phyloP scores from a whole-genome alignment of 1,284 basidiomycete genomes.

The Boletus mariae region DNA sequence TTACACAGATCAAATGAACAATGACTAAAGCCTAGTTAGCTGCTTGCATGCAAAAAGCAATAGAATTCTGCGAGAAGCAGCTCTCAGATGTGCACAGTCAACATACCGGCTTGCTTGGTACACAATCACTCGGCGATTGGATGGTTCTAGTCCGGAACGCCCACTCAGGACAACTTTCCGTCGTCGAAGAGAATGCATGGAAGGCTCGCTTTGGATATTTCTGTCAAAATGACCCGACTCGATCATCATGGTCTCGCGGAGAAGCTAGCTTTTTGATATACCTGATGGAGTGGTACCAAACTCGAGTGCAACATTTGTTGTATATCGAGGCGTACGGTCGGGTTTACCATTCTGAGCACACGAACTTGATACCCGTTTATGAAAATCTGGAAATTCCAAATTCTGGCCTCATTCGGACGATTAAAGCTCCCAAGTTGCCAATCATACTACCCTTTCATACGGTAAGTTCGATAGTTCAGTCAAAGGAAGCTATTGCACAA shows the following conservation, averaged over 20 bases:
- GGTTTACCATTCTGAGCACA: slow-evolving; percentile 19
- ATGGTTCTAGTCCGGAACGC: slow-evolving; percentile 38
- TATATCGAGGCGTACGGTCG: slow-evolving; percentile 45
- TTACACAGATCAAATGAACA: slow-evolving; percentile 12
- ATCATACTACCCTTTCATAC: slow-evolving; percentile 60
- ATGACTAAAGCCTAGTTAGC: slow-evolving; percentile 22
- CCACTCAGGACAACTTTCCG: slow-evolving; percentile 26
- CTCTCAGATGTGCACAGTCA: slow-evolving; percentile 41
- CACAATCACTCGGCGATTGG: slow-evolving; percentile 43
- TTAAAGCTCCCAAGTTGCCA: slow-evolving; percentile 42
- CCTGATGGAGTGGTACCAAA: slow-evolving; percentile 49
- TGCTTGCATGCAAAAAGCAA: slow-evolving; percentile 48
- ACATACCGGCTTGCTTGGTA: slow-evolving; percentile 38
- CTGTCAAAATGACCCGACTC: slow-evolving; percentile 30
- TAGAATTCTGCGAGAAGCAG: slow-evolving; percentile 46
- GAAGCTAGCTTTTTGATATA: slow-evolving; percentile 55
- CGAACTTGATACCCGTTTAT: slow-evolving; percentile 6
- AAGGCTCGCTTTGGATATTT: slow-evolving; percentile 36
- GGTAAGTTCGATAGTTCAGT: slow-evolving; percentile 27
- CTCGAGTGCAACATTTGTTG: slow-evolving; percentile 48
- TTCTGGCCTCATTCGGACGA: slow-evolving; percentile 34
- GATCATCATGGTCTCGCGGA: slow-evolving; percentile 33
- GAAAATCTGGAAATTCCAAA: slow-evolving; percentile 24
- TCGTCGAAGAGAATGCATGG: slow-evolving; percentile 38
- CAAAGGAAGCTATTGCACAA: neutral